Evolutionary conservation across 129 eudicot species (phyloP), one percentile per base, ranked within the genome.

Genomic region (Solidago caesia): DNA sequence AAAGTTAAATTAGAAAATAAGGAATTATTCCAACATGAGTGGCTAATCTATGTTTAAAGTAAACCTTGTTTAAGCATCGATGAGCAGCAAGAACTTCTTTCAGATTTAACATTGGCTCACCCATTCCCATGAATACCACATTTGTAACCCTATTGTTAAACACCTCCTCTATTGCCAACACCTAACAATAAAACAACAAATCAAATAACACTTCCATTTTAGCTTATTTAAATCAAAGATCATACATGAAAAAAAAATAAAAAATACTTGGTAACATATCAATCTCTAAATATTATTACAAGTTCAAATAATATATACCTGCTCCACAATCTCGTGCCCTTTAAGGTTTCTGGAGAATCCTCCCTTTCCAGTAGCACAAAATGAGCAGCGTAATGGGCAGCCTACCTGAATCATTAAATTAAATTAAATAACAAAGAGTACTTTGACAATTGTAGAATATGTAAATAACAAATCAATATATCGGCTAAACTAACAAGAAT

Each of bases 41-140:
- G 39, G 56, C 27, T 33, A 42, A 52, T 46, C 66, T 75, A 10
- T 56, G 33, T 72, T 77, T 49, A 21, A 75, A 71, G 25, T 9
- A 27, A 66, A 95, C 99, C 97, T 95, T 88, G 82, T 95, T 95
- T 71, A 95, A 75, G 85, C 99, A 91, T 77, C 89, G 91, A 67
- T 95, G 99, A 61, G 99, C 99, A 79, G 86, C 96, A 84, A 95
- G 88, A 74, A 95, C 99, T 77, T 88, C 89, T 87, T 95, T 95
- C 82, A 95, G 2, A 85, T 95, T 95, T 70, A 95, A 71, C 99
- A 95, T 95, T 4, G 99, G 99, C 87, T 95, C 99, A 56, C 99
- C 99, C 99, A 95, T 95, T 64, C 99, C 99, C 99, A 95, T 95
- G 77, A 95, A 95, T 56, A 95, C 99, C 66, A 95, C 97, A 85